phyloP scores from a whole-genome alignment of 1,284 basidiomycete species.

The Microbotryum saponariae region DNA sequence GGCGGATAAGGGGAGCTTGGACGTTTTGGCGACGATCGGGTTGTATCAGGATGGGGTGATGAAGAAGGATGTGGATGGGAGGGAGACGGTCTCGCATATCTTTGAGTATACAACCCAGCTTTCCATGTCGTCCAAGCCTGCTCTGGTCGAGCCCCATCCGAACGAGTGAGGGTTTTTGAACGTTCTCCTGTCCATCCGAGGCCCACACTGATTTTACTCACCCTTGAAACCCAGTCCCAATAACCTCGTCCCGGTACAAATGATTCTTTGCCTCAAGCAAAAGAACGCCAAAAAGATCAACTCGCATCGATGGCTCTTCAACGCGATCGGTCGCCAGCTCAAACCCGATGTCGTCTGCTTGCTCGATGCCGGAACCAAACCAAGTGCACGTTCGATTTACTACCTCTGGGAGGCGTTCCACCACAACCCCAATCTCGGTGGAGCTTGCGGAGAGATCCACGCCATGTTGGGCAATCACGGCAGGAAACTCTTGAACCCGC shows the following conservation, averaged over 20 bases:
- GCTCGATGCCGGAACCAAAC: slow-evolving; percentile 90
- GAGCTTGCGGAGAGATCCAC: slow-evolving; percentile 66
- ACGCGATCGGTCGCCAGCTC: slow-evolving; percentile 79
- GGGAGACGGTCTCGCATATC: slow-evolving; percentile 86
- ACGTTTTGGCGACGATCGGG: slow-evolving; percentile 47
- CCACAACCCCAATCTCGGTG: slow-evolving; percentile 70
- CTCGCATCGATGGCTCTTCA: slow-evolving; percentile 90
- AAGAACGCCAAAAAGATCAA: slow-evolving; percentile 97
- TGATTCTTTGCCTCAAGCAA: slow-evolving; percentile 90
- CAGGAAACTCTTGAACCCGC: slow-evolving; percentile 82
- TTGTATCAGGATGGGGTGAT: slow-evolving; percentile 65
- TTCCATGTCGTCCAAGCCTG: slow-evolving; percentile 65
- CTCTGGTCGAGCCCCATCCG: slow-evolving; percentile 78
- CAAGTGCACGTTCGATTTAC: slow-evolving; percentile 92
- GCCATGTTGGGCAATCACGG: slow-evolving; percentile 84
- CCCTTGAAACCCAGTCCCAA: slow-evolving; percentile 50
- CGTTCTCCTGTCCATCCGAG: no score
- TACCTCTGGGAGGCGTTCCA: slow-evolving; percentile 96
- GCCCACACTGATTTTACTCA: no score
- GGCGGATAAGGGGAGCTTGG: slow-evolving; percentile 90
- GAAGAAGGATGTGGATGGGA: slow-evolving; percentile 83
- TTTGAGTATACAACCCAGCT: slow-evolving; percentile 59
- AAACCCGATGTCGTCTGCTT: slow-evolving; percentile 85
- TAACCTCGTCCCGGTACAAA: slow-evolving; percentile 87
- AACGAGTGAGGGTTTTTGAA: slow-evolving; percentile 46